Percentiles rank a stretch among this genome's conserved stretches.
Evolutionary conservation across 768 basidiomycete species (phyloP).

Genomic region (Russula olivacea): DNA sequence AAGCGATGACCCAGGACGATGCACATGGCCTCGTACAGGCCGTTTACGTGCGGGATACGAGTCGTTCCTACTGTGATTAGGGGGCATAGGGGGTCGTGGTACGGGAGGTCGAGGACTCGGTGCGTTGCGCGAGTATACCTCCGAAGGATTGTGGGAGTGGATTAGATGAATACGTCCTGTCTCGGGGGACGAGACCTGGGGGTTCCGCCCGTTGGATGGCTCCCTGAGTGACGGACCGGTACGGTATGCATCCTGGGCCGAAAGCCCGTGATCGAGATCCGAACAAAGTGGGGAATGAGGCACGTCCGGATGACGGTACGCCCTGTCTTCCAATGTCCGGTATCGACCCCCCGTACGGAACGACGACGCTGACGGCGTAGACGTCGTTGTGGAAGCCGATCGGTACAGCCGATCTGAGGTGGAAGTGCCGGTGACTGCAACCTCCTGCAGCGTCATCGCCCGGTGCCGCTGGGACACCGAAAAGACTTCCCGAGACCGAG

Average conservation of each 20-base stretch:
- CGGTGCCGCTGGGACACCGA: not conserved
- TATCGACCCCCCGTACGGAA: not conserved
- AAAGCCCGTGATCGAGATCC: not conserved
- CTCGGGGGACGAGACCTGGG: not conserved
- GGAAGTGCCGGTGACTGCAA: not conserved
- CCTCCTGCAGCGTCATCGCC: constrained; percentile 1
- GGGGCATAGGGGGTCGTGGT: not conserved
- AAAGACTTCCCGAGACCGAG: not conserved
- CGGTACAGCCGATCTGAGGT: not conserved
- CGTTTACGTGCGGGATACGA: not conserved
- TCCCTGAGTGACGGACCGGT: not conserved
- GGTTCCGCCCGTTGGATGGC: not conserved
- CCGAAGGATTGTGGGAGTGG: not conserved
- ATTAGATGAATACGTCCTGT: not conserved
- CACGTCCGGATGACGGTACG: constrained; percentile 17
- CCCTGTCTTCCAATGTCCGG: constrained; percentile 15
- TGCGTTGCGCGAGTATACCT: not conserved
- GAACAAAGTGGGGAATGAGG: constrained; percentile 13
- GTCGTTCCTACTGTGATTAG: not conserved
- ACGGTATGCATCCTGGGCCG: not conserved
- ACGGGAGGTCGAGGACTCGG: not conserved
- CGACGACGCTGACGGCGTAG: not conserved
- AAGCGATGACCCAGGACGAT: not conserved
- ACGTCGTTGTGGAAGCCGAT: not conserved
- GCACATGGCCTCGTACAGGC: not conserved